phyloP scores from a whole-genome alignment of 2,329 filamentous ascomycete species.

The Penicillium sp. region DNA sequence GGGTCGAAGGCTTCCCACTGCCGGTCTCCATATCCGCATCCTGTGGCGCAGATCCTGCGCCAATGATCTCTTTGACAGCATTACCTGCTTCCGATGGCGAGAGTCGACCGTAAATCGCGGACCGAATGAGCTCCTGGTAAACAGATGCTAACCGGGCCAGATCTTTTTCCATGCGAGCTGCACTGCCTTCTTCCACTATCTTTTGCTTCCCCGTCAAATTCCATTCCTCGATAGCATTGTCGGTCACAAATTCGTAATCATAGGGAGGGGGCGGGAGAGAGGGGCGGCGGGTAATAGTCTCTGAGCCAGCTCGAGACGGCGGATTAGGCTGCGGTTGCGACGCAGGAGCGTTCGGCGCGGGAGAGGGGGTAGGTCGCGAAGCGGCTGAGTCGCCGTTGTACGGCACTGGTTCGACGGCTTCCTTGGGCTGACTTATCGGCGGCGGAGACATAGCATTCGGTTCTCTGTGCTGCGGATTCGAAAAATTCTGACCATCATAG shows the following conservation, averaged over 20 bases:
- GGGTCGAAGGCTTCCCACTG: slow-evolving; percentile 37
- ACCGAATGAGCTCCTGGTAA: slow-evolving; percentile 81
- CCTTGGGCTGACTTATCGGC: slow-evolving; percentile 28
- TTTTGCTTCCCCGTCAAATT: slow-evolving; percentile 62
- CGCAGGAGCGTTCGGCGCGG: slow-evolving; percentile 21
- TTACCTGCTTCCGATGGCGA: slow-evolving; percentile 67
- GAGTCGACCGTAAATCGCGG: slow-evolving; percentile 68
- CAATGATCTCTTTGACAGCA: slow-evolving; percentile 72
- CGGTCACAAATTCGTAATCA: slow-evolving; percentile 73
- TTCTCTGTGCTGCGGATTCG: slow-evolving; percentile 26
- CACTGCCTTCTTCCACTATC: slow-evolving; percentile 63
- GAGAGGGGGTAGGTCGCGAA: slow-evolving; percentile 20
- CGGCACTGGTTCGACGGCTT: slow-evolving; percentile 30
- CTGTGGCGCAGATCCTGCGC: slow-evolving; percentile 51
- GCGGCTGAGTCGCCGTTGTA: slow-evolving; percentile 28
- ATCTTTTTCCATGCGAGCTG: slow-evolving; percentile 67
- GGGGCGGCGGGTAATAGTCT: slow-evolving; percentile 19
- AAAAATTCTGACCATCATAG: slow-evolving; percentile 38
- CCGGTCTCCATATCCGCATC: slow-evolving; percentile 49
- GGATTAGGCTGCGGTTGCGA: slow-evolving; percentile 21
- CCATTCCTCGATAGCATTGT: slow-evolving; percentile 69
- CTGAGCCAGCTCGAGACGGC: slow-evolving; percentile 20
- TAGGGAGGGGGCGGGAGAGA: slow-evolving; percentile 49
- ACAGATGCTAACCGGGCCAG: slow-evolving; percentile 66
- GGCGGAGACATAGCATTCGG: slow-evolving; percentile 33